These are phyloP conservation scores for Trichaptum fuscoviolaceum DNA, from an alignment of 768 basidiomycete genomes.

Conservation along the genomic window DNA sequence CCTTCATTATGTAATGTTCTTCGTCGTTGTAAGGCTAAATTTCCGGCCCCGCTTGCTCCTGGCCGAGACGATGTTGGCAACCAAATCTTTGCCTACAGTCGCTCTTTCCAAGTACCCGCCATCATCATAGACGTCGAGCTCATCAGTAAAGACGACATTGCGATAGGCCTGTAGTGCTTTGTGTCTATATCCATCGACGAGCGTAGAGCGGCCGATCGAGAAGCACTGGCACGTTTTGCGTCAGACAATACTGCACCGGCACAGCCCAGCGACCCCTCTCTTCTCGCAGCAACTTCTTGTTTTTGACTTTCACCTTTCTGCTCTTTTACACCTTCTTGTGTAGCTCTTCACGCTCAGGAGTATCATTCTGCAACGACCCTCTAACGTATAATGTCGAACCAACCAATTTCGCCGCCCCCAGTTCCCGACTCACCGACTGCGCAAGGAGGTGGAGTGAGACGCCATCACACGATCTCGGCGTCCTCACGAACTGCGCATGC, in stretches of 20 bases:
- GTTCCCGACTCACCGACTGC: slow-evolving; percentile 31
- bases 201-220: neutral
- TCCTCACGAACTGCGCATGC: slow-evolving; percentile 61
- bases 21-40: neutral
- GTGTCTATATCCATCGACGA: neutral
- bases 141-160: neutral
- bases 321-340: neutral
- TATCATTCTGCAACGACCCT: neutral
- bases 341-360: neutral
- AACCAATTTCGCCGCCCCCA: slow-evolving; percentile 34
- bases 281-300: neutral
- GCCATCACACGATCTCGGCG: slow-evolving; percentile 80
- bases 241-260: neutral
- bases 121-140: neutral
- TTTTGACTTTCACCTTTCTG: neutral
- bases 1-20: neutral
- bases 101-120: neutral
- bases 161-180: neutral
- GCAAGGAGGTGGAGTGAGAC: slow-evolving; percentile 46
- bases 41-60: neutral
- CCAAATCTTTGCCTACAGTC: neutral
- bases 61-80: neutral
- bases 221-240: neutral
- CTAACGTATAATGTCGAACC: slow-evolving; percentile 28
- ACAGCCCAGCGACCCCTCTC: neutral